Percentiles rank a stretch among this genome's conserved stretches.
These are phyloP conservation scores for Sugiyamaella castrensis DNA, from an alignment of 1,139 yeast genomes.

Conservation along the genomic window DNA sequence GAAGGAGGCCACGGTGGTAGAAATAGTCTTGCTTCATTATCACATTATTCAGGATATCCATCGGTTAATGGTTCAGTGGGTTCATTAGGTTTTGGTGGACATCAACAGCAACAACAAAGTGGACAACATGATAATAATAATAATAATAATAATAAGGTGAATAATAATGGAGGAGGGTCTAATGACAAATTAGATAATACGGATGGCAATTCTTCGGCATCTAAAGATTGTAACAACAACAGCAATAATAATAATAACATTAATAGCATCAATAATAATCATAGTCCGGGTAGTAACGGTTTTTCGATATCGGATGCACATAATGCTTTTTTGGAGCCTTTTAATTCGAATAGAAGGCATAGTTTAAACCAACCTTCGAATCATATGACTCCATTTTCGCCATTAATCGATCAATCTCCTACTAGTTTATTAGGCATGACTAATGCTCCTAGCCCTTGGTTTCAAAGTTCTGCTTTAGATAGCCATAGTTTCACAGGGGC, in stretches of 20 bases:
- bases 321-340: conserved; percentile 7
- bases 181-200: too few species aligned
- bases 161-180: too few species aligned
- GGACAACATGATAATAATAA: neutral
- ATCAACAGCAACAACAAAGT: conserved; percentile 3
- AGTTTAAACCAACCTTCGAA: conserved; percentile 8
- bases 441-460: conserved; percentile 16
- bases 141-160: neutral
- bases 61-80: neutral
- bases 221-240: neutral
- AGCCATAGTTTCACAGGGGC: conserved; percentile 8
- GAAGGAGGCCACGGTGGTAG: neutral
- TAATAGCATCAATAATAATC: neutral
- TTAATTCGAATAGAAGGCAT: conserved; percentile 5
- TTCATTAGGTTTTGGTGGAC: conserved; percentile 3
- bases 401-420: conserved; percentile 15
- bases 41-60: conserved; percentile 10
- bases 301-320: conserved; percentile 5
- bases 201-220: too few species aligned
- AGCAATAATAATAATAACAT: neutral
- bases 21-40: conserved; percentile 3
- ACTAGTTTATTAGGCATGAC: conserved; percentile 11
- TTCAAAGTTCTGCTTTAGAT: conserved; percentile 9
- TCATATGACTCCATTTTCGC: conserved; percentile 11
- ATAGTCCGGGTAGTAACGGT: neutral